phyloP scores from a whole-genome alignment of 768 basidiomycete species.

The Leccinum longicurvipes region DNA sequence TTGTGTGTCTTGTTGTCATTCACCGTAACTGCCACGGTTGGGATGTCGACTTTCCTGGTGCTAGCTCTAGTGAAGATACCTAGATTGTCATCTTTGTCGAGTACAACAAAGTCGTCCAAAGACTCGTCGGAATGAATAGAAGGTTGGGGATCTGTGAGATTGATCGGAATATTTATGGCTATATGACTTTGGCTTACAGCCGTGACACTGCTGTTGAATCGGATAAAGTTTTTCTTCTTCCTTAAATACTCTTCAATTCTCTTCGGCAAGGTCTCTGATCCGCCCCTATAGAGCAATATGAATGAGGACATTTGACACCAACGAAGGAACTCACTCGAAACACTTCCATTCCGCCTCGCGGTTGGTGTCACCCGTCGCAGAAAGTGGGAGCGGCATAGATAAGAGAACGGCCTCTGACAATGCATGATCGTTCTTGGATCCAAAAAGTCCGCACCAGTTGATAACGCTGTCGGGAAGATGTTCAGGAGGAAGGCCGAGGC shows the following conservation, averaged over 20 bases:
- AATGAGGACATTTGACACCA: background rate
- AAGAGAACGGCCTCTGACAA: background rate
- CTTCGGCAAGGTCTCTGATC: slow-evolving; percentile 1
- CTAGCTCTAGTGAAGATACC: no score
- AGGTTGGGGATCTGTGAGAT: no score
- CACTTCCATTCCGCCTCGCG: slow-evolving; percentile 2
- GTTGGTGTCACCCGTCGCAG: background rate
- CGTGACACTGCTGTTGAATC: background rate
- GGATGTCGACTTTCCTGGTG: background rate
- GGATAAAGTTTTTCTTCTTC: background rate
- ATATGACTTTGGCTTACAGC: no score
- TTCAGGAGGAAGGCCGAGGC: no score
- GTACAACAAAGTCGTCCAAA: background rate
- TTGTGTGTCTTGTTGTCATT: slow-evolving; percentile 4
- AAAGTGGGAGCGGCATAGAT: background rate
- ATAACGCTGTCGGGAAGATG: slow-evolving; percentile 22
- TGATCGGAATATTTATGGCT: no score
- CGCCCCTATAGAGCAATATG: background rate
- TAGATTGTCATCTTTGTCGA: background rate
- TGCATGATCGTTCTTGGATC: background rate
- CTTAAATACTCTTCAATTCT: slow-evolving; percentile 1
- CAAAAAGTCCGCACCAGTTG: slow-evolving; percentile 19
- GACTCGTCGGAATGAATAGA: background rate
- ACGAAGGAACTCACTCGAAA: slow-evolving; percentile 1
- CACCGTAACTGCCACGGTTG: slow-evolving; percentile 8